These are phyloP conservation scores for Rhodamnia argentea DNA, from an alignment of 345 rosid species.

Conservation along the genomic window DNA sequence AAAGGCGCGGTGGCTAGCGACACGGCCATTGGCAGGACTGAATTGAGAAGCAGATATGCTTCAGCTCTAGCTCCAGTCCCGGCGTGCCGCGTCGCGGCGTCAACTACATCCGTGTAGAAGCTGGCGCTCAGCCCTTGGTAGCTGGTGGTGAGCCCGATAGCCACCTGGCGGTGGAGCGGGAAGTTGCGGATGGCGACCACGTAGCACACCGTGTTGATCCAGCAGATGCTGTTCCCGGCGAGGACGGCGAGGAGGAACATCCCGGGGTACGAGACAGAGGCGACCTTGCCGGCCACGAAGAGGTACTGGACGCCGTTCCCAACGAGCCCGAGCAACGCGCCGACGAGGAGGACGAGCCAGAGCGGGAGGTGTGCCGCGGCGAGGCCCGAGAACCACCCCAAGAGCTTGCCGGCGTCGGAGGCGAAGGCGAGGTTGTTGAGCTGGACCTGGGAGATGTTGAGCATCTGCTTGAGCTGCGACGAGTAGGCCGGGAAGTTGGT, in stretches of 20 bases:
- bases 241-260: conserved; percentile 57
- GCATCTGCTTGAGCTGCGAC: conserved; percentile 62
- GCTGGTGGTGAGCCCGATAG: conserved; percentile 62
- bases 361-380: conserved; percentile 70
- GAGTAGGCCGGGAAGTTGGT: conserved; percentile 87
- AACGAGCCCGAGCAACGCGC: conserved; percentile 49
- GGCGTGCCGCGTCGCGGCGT: conserved; percentile 4
- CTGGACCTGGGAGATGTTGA: conserved; percentile 65
- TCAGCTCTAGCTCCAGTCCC: conserved; percentile 1
- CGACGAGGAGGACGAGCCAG: conserved; percentile 63
- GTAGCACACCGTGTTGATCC: conserved; percentile 88
- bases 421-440: conserved; percentile 88
- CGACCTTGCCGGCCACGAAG: conserved; percentile 28
- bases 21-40: conserved; percentile 40
- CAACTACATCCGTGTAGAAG: conserved; percentile 58
- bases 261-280: conserved; percentile 36
- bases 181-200: conserved; percentile 41
- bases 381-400: conserved; percentile 79
- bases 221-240: conserved; percentile 92
- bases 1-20: conserved; percentile 30
- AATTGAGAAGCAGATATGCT: conserved; percentile 56
- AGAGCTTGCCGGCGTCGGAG: conserved; percentile 82
- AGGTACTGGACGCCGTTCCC: conserved; percentile 86
- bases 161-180: conserved; percentile 42
- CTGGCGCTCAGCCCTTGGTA: conserved; percentile 78